Evolutionary conservation across 176 grass and related monocot species (phyloP), one percentile per base, ranked within the genome.

Genomic region (Tillandsia fasciculata): DNA sequence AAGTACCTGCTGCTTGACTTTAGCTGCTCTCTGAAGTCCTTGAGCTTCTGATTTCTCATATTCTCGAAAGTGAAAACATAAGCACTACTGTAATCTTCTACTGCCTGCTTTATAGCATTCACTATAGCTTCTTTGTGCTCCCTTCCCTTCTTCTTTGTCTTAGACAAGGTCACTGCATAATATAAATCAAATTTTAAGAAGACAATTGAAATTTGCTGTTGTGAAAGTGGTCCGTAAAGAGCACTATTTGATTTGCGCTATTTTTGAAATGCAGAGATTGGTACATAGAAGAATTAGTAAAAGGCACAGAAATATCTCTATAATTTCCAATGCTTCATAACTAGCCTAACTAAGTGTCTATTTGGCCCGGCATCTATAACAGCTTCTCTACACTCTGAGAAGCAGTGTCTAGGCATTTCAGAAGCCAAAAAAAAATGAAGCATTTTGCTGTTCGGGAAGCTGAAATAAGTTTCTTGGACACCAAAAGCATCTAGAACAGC

Each of bases 1-100:
- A n/a, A 2, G 12, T 85, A 91, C 87, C 91, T 88, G 91, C 83
- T 86, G 49, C 68, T 72, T 6, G 88, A 73, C 58, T 99, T 99
- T 28, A 86, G 66, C 11, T 99, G 82, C 14, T 99, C 94, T 74
- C 82, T 87, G 24, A 99, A 84, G 63, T 75, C 80, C 82, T 99
- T 99, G 53, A 99, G 86, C 54, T 80, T 92, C 74, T 88, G 94
- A 67, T 96, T 96, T 71, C 89, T 90, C 94, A 93, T 99, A 66
- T 93, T 90, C 53, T 93, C 85, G 12, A 79, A 93, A 24, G 84
- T 90, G n/a, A 99, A 99, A 24, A 99, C 89, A 67, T 93, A 99
- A 13, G 78, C 82, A 13, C 61, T 85, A 53, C 24, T 24, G 70
- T 87, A 77, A 2, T 68, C 47, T 1, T 93, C 82, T 8, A 93